Evolutionary conservation across 306 rosid species (phyloP).

Genomic region (Vigna radiata): DNA sequence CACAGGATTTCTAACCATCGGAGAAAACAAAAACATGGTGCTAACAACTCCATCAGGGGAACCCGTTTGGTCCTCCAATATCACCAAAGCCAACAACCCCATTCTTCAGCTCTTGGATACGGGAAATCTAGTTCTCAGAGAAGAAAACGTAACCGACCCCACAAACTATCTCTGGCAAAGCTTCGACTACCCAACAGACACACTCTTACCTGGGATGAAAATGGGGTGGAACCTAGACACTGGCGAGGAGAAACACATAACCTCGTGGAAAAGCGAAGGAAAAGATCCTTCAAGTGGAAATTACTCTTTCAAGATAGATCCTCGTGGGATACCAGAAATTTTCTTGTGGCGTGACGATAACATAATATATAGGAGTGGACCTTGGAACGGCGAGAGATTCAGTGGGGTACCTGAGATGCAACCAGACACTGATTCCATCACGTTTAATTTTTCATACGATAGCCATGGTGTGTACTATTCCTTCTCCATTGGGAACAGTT

Average conservation of each 20-base stretch:
- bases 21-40: conserved; percentile 49
- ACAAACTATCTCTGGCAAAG: conserved; percentile 66
- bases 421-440: conserved; percentile 38
- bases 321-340: conserved; percentile 65
- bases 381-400: conserved; percentile 80
- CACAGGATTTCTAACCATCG: conserved; percentile 49
- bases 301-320: conserved; percentile 53
- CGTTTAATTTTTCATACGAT: conserved; percentile 43
- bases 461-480: conserved; percentile 59
- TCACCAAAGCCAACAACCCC: conserved; percentile 43
- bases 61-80: conserved; percentile 58
- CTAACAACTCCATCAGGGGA: conserved; percentile 40
- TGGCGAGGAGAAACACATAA: conserved; percentile 49
- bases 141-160: conserved; percentile 38
- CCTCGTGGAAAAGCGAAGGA: conserved; percentile 59
- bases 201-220: conserved; percentile 72
- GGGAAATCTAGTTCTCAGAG: conserved; percentile 65
- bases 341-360: conserved; percentile 38
- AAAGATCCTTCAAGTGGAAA: conserved; percentile 68
- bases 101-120: conserved; percentile 61
- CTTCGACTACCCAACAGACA: conserved; percentile 75
- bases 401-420: conserved; percentile 81
- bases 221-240: conserved; percentile 68
- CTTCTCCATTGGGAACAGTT: conserved; percentile 36
- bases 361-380: conserved; percentile 61